These are phyloP conservation scores for Myriosclerotinia curreyana DNA, from an alignment of 2,329 filamentous ascomycete species.

Conservation along the genomic window DNA sequence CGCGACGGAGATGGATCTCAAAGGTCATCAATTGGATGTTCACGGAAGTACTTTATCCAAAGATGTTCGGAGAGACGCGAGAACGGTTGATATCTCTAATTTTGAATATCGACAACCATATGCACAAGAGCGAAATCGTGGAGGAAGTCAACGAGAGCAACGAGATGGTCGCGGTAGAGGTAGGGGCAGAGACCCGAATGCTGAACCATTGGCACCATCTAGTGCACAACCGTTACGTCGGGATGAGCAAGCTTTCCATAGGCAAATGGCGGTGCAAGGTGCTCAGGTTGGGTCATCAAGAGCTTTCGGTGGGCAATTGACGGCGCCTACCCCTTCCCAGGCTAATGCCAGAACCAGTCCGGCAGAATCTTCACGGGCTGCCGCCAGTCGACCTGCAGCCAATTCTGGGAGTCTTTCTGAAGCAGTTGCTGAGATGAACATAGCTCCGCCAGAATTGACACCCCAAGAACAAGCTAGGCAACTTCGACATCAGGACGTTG, in stretches of 20 bases:
- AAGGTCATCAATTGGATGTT: conserved; percentile 83
- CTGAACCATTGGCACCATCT: conserved; percentile 71
- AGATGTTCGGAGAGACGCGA: conserved; percentile 76
- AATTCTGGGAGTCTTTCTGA: conserved; percentile 13
- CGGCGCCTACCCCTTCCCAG: conserved; percentile 45
- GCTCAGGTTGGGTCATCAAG: conserved; percentile 76
- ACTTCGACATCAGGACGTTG: conserved; percentile 76
- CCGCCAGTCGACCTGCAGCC: conserved; percentile 25
- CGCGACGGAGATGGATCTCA: conserved; percentile 88
- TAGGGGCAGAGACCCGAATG: conserved; percentile 81
- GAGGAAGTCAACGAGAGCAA: conserved; percentile 45
- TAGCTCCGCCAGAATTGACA: conserved; percentile 52
- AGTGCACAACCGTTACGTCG: conserved; percentile 77
- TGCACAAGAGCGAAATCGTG: conserved; percentile 51
- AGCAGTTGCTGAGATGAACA: conserved; percentile 39
- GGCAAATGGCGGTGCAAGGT: conserved; percentile 87
- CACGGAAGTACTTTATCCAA: conserved; percentile 81
- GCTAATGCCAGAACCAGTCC: conserved; percentile 34
- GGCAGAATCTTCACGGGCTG: conserved; percentile 21
- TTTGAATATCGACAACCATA: conserved; percentile 80
- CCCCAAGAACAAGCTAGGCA: conserved; percentile 79
- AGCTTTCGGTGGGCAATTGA: conserved; percentile 82
- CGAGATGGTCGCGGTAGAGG: conserved; percentile 47
- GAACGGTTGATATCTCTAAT: conserved; percentile 79
- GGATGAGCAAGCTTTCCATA: conserved; percentile 87